These are phyloP conservation scores for Fusarium palustre DNA, from an alignment of 2,329 filamentous ascomycete species.

Conservation along the genomic window DNA sequence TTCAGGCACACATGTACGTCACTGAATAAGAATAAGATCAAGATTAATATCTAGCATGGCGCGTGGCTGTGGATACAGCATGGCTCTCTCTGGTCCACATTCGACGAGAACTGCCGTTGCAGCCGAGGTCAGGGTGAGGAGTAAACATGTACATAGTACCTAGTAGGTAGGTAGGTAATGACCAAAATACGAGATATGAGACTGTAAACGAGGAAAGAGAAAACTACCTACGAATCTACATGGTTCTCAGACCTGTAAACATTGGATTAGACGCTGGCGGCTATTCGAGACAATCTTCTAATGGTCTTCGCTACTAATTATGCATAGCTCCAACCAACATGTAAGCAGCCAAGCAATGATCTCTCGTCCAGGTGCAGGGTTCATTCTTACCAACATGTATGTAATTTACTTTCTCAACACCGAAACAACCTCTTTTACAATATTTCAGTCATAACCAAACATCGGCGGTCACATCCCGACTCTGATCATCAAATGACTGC, in stretches of 20 bases:
- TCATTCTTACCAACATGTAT: neutral
- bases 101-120: constrained; percentile 18
- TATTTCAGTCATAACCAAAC: neutral
- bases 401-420: neutral
- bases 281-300: too few species aligned
- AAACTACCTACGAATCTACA: neutral
- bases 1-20: constrained; percentile 22
- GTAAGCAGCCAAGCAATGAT: neutral
- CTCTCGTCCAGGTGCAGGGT: neutral
- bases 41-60: constrained; percentile 13
- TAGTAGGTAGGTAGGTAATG: too few species aligned
- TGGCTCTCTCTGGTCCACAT: neutral
- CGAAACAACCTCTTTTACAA: neutral
- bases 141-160: too few species aligned
- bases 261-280: neutral
- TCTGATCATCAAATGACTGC: neutral
- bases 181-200: neutral
- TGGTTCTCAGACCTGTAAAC: neutral
- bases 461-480: neutral
- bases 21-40: constrained; percentile 19
- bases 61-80: constrained; percentile 30
- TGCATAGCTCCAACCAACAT: too few species aligned
- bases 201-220: neutral
- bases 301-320: too few species aligned
- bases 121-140: constrained; percentile 24